Conservation (phyloP, 306 rosid genomes). For the Begonia fuchsioides region DNA sequence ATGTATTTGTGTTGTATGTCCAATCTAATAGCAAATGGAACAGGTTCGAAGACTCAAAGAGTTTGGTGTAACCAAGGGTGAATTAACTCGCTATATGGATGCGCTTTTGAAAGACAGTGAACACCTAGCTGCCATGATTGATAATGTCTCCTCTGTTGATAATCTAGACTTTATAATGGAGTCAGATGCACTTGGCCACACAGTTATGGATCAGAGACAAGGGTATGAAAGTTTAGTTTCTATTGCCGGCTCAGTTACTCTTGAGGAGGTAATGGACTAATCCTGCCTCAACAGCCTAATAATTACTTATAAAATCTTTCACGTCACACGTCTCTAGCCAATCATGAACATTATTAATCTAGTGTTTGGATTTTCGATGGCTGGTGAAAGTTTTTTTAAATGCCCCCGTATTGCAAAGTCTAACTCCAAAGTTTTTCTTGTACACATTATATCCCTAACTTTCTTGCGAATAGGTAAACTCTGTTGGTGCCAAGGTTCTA, state of each 20-base stretch:
- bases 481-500: slow-evolving; percentile 74
- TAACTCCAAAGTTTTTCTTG: background rate
- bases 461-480: slow-evolving; percentile 48
- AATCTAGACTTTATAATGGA: slow-evolving; percentile 98
- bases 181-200: slow-evolving; percentile 90
- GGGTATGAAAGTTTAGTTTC: slow-evolving; percentile 93
- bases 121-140: slow-evolving; percentile 96
- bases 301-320: slow-evolving; percentile 1
- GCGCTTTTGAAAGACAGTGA: slow-evolving; percentile 95
- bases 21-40: slow-evolving; percentile 10
- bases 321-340: no score
- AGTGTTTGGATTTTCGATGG: no score
- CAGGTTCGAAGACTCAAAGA: slow-evolving; percentile 96
- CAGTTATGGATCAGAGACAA: slow-evolving; percentile 95
- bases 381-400: no score
- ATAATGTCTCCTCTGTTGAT: slow-evolving; percentile 96
- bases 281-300: background rate
- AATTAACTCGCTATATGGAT: slow-evolving; percentile 90
- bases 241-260: slow-evolving; percentile 83
- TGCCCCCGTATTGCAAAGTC: no score
- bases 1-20: slow-evolving; percentile 7
- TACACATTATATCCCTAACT: background rate
- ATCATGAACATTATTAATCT: no score
- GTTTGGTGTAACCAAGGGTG: slow-evolving; percentile 96
- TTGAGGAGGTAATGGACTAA: slow-evolving; percentile 63